phyloP scores from a whole-genome alignment of 2,329 filamentous ascomycete species.

The Graphiopsis chlorocephala region DNA sequence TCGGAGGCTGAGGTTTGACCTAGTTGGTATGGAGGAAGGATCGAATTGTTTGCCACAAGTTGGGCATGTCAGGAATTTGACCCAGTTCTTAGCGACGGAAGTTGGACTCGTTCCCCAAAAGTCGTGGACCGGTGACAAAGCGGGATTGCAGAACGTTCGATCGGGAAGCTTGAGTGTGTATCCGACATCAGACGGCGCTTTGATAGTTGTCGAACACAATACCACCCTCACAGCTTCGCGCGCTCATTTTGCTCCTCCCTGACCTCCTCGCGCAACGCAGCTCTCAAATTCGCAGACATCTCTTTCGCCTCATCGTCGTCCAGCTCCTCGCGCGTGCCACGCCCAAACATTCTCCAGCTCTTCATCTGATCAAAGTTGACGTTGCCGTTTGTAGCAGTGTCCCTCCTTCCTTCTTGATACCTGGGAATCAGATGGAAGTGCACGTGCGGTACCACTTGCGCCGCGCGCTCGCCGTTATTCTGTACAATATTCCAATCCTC shows the following conservation, averaged over 20 bases:
- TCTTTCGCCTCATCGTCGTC: slow-evolving; percentile 69
- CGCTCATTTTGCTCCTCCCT: background rate
- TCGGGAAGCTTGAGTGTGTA: too few species aligned
- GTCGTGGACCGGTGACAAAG: too few species aligned
- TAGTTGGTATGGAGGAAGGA: too few species aligned
- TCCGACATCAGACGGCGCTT: too few species aligned
- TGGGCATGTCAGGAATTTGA: too few species aligned
- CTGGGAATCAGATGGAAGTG: slow-evolving; percentile 94
- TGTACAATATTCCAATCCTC: slow-evolving; percentile 95
- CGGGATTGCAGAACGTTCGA: too few species aligned
- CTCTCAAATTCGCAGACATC: slow-evolving; percentile 54
- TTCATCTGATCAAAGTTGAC: slow-evolving; percentile 42
- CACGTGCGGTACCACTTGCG: slow-evolving; percentile 88
- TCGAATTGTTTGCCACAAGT: too few species aligned
- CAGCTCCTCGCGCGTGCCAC: slow-evolving; percentile 68
- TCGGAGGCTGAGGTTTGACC: too few species aligned
- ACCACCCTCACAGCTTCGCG: background rate
- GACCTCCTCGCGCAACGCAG: slow-evolving; percentile 30
- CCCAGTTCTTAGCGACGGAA: too few species aligned
- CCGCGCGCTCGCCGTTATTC: slow-evolving; percentile 85
- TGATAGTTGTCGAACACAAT: too few species aligned
- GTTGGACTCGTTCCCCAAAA: too few species aligned
- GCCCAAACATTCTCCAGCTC: slow-evolving; percentile 81
- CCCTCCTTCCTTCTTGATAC: slow-evolving; percentile 53
- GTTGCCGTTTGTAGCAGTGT: slow-evolving; percentile 52